Conservation (phyloP, 257 asterid species). For the Gentiana macrophylla region DNA sequence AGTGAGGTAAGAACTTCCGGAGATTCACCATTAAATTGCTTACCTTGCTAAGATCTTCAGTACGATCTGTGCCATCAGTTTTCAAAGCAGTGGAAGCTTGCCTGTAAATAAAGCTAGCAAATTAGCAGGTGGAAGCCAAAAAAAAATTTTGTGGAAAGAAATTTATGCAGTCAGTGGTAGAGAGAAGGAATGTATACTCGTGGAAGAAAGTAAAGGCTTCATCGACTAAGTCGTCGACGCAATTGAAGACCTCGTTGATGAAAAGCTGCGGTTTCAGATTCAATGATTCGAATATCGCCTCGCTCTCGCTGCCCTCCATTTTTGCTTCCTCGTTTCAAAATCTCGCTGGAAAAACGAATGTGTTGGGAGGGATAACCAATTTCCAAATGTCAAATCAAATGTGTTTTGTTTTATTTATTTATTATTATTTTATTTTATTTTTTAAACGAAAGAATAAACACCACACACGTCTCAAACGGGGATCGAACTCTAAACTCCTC, state of each 20-base stretch:
- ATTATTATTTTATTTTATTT: no score
- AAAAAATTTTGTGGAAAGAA: not conserved
- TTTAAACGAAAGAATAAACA: no score
- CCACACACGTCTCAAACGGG: no score
- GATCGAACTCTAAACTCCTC: no score
- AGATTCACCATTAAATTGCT: not conserved
- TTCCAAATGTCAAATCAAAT: no score
- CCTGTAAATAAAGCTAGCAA: constrained; percentile 9
- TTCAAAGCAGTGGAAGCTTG: constrained; percentile 18
- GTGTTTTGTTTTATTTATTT: no score
- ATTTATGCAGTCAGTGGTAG: not conserved
- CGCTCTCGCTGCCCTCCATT: constrained; percentile 56
- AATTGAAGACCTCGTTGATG: constrained; percentile 51
- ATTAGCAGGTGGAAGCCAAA: not conserved
- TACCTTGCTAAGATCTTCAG: constrained; percentile 25
- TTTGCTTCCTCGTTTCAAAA: not conserved
- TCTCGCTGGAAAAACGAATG: no score
- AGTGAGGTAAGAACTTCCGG: no score
- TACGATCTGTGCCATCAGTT: constrained; percentile 18
- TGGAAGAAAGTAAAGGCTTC: constrained; percentile 46
- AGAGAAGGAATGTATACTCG: constrained; percentile 21
- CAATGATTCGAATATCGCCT: constrained; percentile 49
- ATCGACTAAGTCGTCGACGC: constrained; percentile 43
- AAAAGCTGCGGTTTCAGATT: constrained; percentile 59
- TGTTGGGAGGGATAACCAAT: no score